Conservation (phyloP, 768 basidiomycete genomes). For the Termitomyces sp. region DNA sequence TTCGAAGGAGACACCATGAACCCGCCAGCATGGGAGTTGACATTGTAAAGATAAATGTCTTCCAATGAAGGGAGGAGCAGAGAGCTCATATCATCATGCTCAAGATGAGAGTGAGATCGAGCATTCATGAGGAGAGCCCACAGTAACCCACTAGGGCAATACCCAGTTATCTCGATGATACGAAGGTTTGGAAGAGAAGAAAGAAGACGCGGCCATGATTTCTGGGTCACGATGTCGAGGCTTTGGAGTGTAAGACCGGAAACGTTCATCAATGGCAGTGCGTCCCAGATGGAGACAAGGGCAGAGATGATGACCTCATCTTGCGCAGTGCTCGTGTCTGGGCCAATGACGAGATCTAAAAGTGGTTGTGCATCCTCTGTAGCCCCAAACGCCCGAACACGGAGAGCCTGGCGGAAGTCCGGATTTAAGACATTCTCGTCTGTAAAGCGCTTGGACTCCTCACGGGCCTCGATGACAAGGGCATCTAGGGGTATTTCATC, state of each 20-base stretch:
- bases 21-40: constrained; percentile 37
- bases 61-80: constrained; percentile 30
- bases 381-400: constrained; percentile 28
- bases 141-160: constrained; percentile 34
- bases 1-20: constrained; percentile 31
- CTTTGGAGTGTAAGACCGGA: constrained; percentile 32
- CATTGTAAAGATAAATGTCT: constrained; percentile 34
- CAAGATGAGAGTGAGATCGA: constrained; percentile 22
- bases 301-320: constrained; percentile 30
- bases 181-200: constrained; percentile 26
- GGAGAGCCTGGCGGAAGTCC: constrained; percentile 29
- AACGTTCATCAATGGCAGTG: constrained; percentile 26
- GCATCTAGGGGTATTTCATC: constrained; percentile 22
- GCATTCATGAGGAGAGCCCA: constrained; percentile 39
- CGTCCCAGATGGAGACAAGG: constrained; percentile 27
- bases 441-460: constrained; percentile 22
- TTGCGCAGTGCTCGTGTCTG: constrained; percentile 18
- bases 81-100: constrained; percentile 19
- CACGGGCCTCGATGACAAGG: constrained; percentile 26
- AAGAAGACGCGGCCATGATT: constrained; percentile 32
- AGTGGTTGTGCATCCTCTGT: constrained; percentile 19
- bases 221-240: constrained; percentile 35
- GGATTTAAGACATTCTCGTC: constrained; percentile 19
- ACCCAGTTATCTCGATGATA: constrained; percentile 31
- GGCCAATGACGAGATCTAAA: constrained; percentile 28